Evolutionary conservation across 2,329 filamentous ascomycete species (phyloP), one percentile per base, ranked within the genome.

Genomic region (Claviceps quebecensis): DNA sequence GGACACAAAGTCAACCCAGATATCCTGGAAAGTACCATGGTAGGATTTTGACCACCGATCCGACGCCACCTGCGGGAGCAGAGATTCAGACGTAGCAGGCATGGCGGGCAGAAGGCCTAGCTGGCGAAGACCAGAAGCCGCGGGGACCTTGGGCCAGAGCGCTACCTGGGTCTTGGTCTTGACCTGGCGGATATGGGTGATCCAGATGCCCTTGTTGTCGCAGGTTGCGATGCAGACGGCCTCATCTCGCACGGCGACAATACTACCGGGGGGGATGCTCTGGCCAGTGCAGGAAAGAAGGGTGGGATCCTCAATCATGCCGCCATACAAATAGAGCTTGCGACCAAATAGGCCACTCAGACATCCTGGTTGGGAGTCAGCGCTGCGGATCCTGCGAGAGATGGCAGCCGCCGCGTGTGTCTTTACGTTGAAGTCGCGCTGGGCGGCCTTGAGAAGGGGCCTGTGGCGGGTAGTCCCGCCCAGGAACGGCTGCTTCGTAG

Each of bases 81-180:
- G 48, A 36, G 54, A 49, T 19, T 52, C 49, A 17, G 19, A 49
- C 29, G 45, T 11, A 52, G 57, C 58, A 58, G 9, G 51, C 36
- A 17, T 47, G 38, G 22, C 11, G 5, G 41, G 19, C 16, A 69
- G 44, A 14, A 69, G 52, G 3, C 65, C 65, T 26, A 70, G 58
- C 50, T 67, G 57, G 9, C 59, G 37, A 13, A 71, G 60, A 4
- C 67, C 63, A 5, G 57, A 56, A 1, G 63, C 60, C 0, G 68
- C 68, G 0, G 68, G 67, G 0, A 69, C 64, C 49, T 71, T 71
- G 26, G 68, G 68, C 67, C 67, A 70, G 7, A 71, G 59, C 19
- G 66, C 61, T 26, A 60, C 56, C 54, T 69, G 68, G 8, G 56
- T 54, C 55, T 66, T 68, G 46, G 57, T 58, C 59, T 69, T 70